These are phyloP conservation scores for Simplicillium sp. DNA, from an alignment of 2,329 filamentous ascomycete genomes.

Conservation along the genomic window DNA sequence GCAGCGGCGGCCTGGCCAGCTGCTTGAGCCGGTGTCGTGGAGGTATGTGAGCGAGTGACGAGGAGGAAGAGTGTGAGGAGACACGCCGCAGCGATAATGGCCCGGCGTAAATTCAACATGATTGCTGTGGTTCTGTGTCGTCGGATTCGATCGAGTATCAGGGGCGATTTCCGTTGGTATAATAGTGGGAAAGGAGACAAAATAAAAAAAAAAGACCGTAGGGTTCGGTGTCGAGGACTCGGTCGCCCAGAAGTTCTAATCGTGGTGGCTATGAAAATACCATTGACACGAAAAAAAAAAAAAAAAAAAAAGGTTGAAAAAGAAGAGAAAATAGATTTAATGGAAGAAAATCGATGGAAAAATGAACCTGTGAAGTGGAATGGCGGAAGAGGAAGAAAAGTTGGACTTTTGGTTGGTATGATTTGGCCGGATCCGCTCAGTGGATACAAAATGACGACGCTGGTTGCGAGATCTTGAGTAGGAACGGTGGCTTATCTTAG, in stretches of 20 bases:
- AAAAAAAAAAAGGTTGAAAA: slow-evolving; percentile 1
- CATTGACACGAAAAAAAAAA: neutral
- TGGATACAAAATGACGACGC: too few species aligned
- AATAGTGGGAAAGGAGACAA: too few species aligned
- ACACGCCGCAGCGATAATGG: slow-evolving; percentile 60
- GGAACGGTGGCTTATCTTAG: too few species aligned
- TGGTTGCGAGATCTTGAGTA: too few species aligned
- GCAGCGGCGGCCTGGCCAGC: slow-evolving; percentile 1
- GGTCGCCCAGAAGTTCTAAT: too few species aligned
- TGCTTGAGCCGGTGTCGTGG: slow-evolving; percentile 4
- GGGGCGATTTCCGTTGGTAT: neutral
- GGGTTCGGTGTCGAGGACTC: too few species aligned
- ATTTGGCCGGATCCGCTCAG: too few species aligned
- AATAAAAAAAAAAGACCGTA: too few species aligned
- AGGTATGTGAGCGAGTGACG: slow-evolving; percentile 48
- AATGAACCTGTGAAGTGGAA: slow-evolving; percentile 1
- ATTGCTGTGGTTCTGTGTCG: slow-evolving; percentile 11
- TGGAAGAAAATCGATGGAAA: neutral
- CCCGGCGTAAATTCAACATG: slow-evolving; percentile 75
- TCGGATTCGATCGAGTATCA: neutral
- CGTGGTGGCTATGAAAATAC: too few species aligned
- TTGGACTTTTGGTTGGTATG: too few species aligned
- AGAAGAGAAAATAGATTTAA: slow-evolving; percentile 1
- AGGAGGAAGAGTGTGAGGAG: slow-evolving; percentile 61
- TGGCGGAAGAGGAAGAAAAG: slow-evolving; percentile 8